Conservation (phyloP, 2,329 filamentous ascomycete genomes). For the Aspergillus floridensis region DNA sequence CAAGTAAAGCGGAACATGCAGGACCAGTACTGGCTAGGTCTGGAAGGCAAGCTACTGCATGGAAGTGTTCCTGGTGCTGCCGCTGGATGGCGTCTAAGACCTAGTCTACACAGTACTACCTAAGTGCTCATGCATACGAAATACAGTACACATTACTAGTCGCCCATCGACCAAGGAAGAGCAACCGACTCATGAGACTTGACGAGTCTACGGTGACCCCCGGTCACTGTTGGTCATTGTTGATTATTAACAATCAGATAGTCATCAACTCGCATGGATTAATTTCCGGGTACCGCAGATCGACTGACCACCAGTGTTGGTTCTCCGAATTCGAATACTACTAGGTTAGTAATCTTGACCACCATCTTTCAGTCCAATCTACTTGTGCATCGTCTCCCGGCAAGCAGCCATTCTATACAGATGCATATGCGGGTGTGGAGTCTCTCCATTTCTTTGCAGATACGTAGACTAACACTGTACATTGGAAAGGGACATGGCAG, state of each 20-base stretch:
- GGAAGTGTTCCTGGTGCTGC: neutral
- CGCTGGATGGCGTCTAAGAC: neutral
- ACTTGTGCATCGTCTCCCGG: neutral
- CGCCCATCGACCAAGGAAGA: neutral
- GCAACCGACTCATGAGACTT: neutral
- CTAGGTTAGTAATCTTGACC: neutral
- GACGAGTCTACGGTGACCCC: neutral
- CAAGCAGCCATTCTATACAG: neutral
- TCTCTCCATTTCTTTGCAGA: neutral
- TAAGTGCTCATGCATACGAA: neutral
- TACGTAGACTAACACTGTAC: neutral
- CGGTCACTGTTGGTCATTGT: neutral
- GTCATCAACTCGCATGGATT: slow-evolving; percentile 7
- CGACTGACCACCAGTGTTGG: neutral
- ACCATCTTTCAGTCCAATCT: neutral
- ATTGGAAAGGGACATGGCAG: neutral
- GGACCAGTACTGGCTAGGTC: neutral
- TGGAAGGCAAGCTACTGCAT: neutral
- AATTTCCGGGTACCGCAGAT: slow-evolving; percentile 16
- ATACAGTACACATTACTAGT: neutral
- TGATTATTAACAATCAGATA: neutral
- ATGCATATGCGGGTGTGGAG: neutral
- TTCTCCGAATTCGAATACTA: neutral
- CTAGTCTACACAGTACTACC: neutral
- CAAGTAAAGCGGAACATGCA: neutral